Conservation (phyloP, 208 protist species). For the Trypanosoma melophagium region DNA sequence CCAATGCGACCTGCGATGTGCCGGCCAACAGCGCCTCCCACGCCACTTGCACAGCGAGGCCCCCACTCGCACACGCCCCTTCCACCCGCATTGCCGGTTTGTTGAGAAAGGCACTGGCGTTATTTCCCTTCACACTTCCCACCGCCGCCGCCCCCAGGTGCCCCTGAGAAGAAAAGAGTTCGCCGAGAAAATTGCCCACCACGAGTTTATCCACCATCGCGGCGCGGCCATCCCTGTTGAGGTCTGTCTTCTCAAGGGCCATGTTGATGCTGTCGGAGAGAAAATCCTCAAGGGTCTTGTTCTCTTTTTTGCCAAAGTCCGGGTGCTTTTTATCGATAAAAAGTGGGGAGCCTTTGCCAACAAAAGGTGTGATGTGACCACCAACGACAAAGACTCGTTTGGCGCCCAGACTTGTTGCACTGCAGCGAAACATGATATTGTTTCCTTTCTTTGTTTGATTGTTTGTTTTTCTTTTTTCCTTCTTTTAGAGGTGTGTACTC, state of each 20-base stretch:
- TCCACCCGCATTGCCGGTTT: conserved; percentile 85
- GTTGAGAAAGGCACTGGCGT: conserved; percentile 44
- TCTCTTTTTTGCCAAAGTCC: conserved; percentile 89
- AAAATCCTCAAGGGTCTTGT: conserved; percentile 78
- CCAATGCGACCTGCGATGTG: conserved; percentile 64
- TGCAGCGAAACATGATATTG: conserved; percentile 23
- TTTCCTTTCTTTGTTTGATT: conserved; percentile 6
- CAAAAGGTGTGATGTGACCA: conserved; percentile 83
- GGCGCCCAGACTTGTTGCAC: conserved; percentile 11
- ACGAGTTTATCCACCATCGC: conserved; percentile 67
- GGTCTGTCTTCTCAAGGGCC: conserved; percentile 49
- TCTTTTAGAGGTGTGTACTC: not conserved
- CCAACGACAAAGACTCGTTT: conserved; percentile 80
- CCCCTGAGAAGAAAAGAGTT: conserved; percentile 88
- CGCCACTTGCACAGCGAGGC: conserved; percentile 66
- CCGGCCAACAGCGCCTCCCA: conserved; percentile 62
- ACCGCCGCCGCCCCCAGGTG: conserved; percentile 82
- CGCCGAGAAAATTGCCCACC: conserved; percentile 87
- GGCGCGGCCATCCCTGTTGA: conserved; percentile 46
- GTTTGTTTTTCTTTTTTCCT: not conserved
- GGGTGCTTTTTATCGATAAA: conserved; percentile 93
- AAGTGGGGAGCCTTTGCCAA: conserved; percentile 87
- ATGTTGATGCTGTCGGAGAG: conserved; percentile 56
- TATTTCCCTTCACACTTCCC: conserved; percentile 41
- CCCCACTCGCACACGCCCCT: conserved; percentile 90